Evolutionary conservation across 768 basidiomycete species (phyloP).

Genomic region (Gyrodon lividus): DNA sequence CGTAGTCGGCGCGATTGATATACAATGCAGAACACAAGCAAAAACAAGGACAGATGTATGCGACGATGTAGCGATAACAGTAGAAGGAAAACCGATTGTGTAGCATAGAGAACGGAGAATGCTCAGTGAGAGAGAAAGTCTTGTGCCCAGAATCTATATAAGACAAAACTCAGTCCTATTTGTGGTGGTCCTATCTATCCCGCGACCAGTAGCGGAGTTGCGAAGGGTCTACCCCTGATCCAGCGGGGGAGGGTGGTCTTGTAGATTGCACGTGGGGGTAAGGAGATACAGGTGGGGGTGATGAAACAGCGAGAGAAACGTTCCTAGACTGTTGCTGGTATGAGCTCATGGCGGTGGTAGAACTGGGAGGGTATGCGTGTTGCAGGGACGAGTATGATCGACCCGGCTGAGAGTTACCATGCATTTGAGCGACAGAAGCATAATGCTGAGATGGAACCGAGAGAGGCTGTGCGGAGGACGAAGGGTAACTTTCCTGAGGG

Average conservation of each 20-base stretch:
- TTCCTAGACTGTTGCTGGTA: conserved; percentile 30
- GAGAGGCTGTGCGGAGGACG: conserved; percentile 33
- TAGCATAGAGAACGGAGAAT: not conserved
- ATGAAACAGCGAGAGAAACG: conserved; percentile 12
- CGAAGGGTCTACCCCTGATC: conserved; percentile 23
- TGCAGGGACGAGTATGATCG: conserved; percentile 30
- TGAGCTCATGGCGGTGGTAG: conserved; percentile 13
- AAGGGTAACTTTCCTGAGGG: conserved; percentile 31
- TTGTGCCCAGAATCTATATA: conserved; percentile 15
- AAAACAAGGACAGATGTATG: conserved; percentile 5
- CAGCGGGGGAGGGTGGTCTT: conserved; percentile 27
- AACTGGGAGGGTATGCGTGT: conserved; percentile 21
- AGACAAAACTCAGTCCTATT: conserved; percentile 2
- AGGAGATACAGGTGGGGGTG: conserved; percentile 24
- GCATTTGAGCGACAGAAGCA: conserved; percentile 18
- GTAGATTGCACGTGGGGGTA: conserved; percentile 27
- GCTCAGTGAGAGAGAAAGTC: conserved; percentile 8
- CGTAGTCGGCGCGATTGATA: conserved; percentile 7
- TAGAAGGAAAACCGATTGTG: not conserved
- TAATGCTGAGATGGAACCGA: conserved; percentile 32
- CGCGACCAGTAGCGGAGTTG: conserved; percentile 29
- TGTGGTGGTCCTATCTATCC: conserved; percentile 18
- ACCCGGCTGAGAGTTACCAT: conserved; percentile 22
- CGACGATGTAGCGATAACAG: conserved; percentile 13
- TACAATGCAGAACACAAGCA: conserved; percentile 18